Evolutionary conservation across 1,284 basidiomycete species (phyloP).

Genomic region (Moesziomyces parantarcticus): DNA sequence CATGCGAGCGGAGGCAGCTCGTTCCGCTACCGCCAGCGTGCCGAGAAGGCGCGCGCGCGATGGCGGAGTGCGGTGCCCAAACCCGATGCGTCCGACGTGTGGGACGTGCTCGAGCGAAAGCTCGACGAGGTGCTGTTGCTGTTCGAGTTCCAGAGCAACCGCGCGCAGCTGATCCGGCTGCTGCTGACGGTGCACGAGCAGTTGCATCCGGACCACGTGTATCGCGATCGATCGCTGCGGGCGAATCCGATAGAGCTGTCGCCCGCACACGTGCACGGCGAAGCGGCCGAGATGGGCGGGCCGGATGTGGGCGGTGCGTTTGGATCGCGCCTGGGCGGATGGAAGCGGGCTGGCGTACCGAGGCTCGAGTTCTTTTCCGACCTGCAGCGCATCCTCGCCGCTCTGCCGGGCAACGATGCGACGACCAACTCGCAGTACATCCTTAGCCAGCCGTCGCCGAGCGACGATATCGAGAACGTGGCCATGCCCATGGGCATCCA

Average conservation of each 20-base stretch:
- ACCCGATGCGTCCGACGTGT: slow-evolving; percentile 55
- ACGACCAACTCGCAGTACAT: slow-evolving; percentile 29
- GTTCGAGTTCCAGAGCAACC: slow-evolving; percentile 57
- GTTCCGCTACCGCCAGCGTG: slow-evolving; percentile 37
- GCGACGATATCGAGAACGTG: slow-evolving; percentile 22
- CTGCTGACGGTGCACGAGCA: slow-evolving; percentile 51
- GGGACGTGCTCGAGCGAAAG: slow-evolving; percentile 60
- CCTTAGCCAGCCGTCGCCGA: slow-evolving; percentile 7
- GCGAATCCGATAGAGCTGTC: slow-evolving; percentile 41
- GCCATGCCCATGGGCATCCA: slow-evolving; percentile 38
- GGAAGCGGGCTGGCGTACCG: slow-evolving; percentile 44
- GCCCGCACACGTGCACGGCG: slow-evolving; percentile 39
- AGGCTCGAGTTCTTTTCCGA: slow-evolving; percentile 52
- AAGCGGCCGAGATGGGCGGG: slow-evolving; percentile 34
- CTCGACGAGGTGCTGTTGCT: slow-evolving; percentile 51
- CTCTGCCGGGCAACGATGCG: slow-evolving; percentile 41
- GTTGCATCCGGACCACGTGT: slow-evolving; percentile 50
- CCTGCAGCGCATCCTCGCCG: slow-evolving; percentile 29
- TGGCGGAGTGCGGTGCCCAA: slow-evolving; percentile 33
- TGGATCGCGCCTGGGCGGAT: slow-evolving; percentile 32
- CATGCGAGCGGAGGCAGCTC: slow-evolving; percentile 44
- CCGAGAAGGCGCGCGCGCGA: slow-evolving; percentile 24
- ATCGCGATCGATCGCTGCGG: slow-evolving; percentile 33
- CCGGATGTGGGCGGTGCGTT: slow-evolving; percentile 26
- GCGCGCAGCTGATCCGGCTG: slow-evolving; percentile 45